These are phyloP conservation scores for Trifolium dubium DNA, from an alignment of 306 rosid genomes.

Conservation along the genomic window DNA sequence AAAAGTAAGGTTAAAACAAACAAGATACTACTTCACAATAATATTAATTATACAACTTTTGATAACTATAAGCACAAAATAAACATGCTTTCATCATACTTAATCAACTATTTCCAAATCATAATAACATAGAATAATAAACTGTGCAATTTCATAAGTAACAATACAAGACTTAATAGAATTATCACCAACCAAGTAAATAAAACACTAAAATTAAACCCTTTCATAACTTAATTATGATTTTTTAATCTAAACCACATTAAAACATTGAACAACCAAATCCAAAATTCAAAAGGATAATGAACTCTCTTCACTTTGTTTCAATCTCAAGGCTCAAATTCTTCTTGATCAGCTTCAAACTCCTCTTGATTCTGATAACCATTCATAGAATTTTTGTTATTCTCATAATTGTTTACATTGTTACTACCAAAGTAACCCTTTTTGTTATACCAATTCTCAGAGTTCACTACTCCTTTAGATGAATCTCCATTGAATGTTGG, in stretches of 20 bases:
- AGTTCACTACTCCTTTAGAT: conserved; percentile 42
- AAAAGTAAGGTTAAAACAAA: background rate
- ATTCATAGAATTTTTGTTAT: conserved; percentile 52
- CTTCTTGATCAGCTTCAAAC: conserved; percentile 59
- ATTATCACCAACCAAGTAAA: too few relatives aligned
- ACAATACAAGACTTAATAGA: too few relatives aligned
- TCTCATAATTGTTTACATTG: conserved; percentile 47
- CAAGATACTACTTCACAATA: conserved; percentile 27
- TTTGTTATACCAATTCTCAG: conserved; percentile 55
- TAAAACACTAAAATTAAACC: too few relatives aligned
- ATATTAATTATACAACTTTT: conserved; percentile 33
- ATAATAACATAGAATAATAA: conserved; percentile 32
- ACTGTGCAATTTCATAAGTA: too few relatives aligned
- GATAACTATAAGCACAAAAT: conserved; percentile 36
- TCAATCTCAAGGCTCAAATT: conserved; percentile 65
- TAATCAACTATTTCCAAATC: conserved; percentile 37
- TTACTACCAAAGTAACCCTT: conserved; percentile 56
- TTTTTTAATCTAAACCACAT: conserved; percentile 43
- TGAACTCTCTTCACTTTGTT: conserved; percentile 41
- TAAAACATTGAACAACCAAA: conserved; percentile 44
- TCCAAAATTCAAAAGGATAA: conserved; percentile 29
- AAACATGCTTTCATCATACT: conserved; percentile 41
- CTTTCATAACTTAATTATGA: background rate
- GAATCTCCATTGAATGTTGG: conserved; percentile 49
- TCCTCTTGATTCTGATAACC: conserved; percentile 64